Evolutionary conservation across 164 flowering plant genomes (phyloP).

Genomic region (Umbilicus rupestris): DNA sequence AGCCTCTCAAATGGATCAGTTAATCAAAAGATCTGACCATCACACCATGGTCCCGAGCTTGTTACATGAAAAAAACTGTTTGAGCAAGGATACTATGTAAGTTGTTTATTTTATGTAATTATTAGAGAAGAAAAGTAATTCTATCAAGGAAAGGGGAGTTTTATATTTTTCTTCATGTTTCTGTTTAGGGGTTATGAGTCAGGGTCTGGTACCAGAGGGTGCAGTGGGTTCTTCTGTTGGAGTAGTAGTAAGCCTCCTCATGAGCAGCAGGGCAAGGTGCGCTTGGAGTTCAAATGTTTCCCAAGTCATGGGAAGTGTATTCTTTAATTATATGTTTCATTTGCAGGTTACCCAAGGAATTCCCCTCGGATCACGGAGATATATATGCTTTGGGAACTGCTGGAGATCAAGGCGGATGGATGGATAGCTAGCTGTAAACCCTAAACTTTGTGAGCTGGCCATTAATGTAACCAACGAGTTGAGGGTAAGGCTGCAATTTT

Average conservation of each 20-base stretch:
- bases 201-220: constrained; percentile 46
- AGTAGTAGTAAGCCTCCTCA: constrained; percentile 32
- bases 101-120: constrained; percentile 18
- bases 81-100: constrained; percentile 63
- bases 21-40: constrained; percentile 27
- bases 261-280: constrained; percentile 35
- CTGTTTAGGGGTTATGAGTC: constrained; percentile 69
- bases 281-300: neutral
- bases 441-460: too few species aligned
- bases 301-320: neutral
- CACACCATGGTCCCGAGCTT: constrained; percentile 77
- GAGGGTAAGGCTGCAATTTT: too few species aligned
- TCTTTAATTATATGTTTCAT: neutral
- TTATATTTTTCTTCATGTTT: neutral
- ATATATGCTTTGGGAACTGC: constrained; percentile 41
- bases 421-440: too few species aligned
- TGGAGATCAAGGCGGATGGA: too few species aligned
- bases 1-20: constrained; percentile 33
- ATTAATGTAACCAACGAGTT: too few species aligned
- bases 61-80: constrained; percentile 46
- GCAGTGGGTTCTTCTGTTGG: constrained; percentile 69
- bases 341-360: constrained; percentile 34
- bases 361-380: constrained; percentile 24
- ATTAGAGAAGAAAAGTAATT: neutral
- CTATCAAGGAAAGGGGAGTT: neutral